These are phyloP conservation scores for Ilyonectria robusta DNA, from an alignment of 2,329 filamentous ascomycete genomes.

Conservation along the genomic window DNA sequence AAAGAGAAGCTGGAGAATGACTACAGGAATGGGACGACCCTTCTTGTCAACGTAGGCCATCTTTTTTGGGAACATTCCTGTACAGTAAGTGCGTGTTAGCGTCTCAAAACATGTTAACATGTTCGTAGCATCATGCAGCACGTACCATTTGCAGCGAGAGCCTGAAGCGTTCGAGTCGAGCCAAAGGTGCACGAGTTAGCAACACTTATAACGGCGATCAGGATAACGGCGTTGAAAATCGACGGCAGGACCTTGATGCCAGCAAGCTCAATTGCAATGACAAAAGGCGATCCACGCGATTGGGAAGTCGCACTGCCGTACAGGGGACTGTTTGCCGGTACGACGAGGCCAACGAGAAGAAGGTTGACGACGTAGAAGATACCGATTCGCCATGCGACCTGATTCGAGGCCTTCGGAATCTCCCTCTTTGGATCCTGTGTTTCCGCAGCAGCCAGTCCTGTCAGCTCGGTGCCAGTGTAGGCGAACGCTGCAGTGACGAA, in stretches of 20 bases:
- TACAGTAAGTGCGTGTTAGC: no score
- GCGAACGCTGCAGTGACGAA: slow-evolving; percentile 78
- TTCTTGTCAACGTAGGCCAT: slow-evolving; percentile 66
- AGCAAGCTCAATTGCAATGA: slow-evolving; percentile 63
- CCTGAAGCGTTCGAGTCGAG: slow-evolving; percentile 66
- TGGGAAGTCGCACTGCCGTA: slow-evolving; percentile 45
- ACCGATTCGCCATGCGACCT: slow-evolving; percentile 69
- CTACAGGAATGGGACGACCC: slow-evolving; percentile 63
- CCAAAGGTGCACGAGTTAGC: slow-evolving; percentile 67
- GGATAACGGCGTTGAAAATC: slow-evolving; percentile 67
- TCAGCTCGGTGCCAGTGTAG: slow-evolving; percentile 76
- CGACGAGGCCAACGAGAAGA: slow-evolving; percentile 60
- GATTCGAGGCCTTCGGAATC: slow-evolving; percentile 84
- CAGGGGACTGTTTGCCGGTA: slow-evolving; percentile 58
- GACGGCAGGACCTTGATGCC: slow-evolving; percentile 61
- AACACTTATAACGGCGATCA: slow-evolving; percentile 66
- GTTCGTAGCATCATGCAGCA: no score
- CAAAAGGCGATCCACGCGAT: slow-evolving; percentile 60
- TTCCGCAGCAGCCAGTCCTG: slow-evolving; percentile 79
- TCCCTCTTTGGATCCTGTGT: slow-evolving; percentile 75
- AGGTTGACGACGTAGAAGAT: slow-evolving; percentile 63
- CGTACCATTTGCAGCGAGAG: slow-evolving; percentile 63
- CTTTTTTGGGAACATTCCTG: slow-evolving; percentile 61
- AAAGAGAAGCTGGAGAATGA: slow-evolving; percentile 58
- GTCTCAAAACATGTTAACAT: no score